Conservation (phyloP, 2,329 filamentous ascomycete species). For the Xylariaceae sp. region DNA sequence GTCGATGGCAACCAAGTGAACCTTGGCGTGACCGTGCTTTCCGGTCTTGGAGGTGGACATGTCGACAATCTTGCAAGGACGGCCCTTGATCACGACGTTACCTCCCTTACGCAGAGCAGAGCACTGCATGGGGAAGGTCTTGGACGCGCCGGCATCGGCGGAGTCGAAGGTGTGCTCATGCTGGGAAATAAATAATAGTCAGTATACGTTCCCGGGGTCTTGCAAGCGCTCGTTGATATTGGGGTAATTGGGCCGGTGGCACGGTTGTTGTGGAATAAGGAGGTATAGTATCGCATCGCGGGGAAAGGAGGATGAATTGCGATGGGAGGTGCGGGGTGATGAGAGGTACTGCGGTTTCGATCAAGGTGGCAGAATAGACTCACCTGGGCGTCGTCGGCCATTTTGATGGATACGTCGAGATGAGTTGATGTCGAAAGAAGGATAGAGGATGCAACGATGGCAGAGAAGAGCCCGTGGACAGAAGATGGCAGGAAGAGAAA, state of each 20-base stretch:
- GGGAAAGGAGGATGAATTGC: constrained; percentile 9
- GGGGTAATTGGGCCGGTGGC: background rate
- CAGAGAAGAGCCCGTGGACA: constrained; percentile 6
- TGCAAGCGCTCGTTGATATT: background rate
- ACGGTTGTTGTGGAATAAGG: constrained; percentile 1
- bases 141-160: constrained; percentile 92
- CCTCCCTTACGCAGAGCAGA: constrained; percentile 99
- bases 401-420: constrained; percentile 42
- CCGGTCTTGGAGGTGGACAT: constrained; percentile 99
- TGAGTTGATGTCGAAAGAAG: constrained; percentile 13
- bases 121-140: constrained; percentile 97
- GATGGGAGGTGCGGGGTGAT: constrained; percentile 19
- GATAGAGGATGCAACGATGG: constrained; percentile 20
- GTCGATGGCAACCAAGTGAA: constrained; percentile 95
- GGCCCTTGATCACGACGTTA: constrained; percentile 95
- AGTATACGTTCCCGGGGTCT: constrained; percentile 7
- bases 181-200: constrained; percentile 32
- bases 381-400: constrained; percentile 53
- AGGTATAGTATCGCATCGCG: constrained; percentile 4
- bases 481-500: background rate
- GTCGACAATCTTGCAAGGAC: constrained; percentile 99
- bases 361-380: constrained; percentile 23
- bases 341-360: background rate
- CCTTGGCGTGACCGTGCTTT: constrained; percentile 99
- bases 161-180: constrained; percentile 77